phyloP scores from a whole-genome alignment of 306 rosid species.

The Prunus armeniaca region DNA sequence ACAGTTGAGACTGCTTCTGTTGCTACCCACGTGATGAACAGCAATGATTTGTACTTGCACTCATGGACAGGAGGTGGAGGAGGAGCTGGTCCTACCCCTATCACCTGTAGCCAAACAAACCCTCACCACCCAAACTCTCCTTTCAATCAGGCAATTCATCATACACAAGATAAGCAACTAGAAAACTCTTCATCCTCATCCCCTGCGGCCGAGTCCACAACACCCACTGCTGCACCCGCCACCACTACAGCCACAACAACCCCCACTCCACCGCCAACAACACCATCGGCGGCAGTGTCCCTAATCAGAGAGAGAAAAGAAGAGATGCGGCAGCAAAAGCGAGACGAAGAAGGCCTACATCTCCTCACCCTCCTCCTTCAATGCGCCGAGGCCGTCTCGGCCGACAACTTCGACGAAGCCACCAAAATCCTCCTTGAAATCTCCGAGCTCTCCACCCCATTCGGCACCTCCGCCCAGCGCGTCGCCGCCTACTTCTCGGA shows the following conservation, averaged over 20 bases:
- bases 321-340: slow-evolving; percentile 71
- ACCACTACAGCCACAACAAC: neutral
- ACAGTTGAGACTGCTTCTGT: slow-evolving; percentile 3
- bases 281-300: slow-evolving; percentile 8
- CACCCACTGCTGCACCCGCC: neutral
- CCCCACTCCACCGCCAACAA: slow-evolving; percentile 7
- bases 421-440: slow-evolving; percentile 78
- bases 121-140: neutral
- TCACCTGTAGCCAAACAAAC: slow-evolving; percentile 3
- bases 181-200: slow-evolving; percentile 4
- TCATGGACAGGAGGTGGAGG: slow-evolving; percentile 51
- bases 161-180: neutral
- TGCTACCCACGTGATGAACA: slow-evolving; percentile 30
- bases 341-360: slow-evolving; percentile 85
- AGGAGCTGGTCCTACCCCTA: slow-evolving; percentile 14
- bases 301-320: slow-evolving; percentile 60
- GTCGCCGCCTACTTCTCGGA: slow-evolving; percentile 97
- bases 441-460: slow-evolving; percentile 80
- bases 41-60: slow-evolving; percentile 36
- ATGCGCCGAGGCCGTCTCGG: slow-evolving; percentile 93
- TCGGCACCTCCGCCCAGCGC: slow-evolving; percentile 92
- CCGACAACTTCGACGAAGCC: slow-evolving; percentile 81
- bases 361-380: slow-evolving; percentile 84
- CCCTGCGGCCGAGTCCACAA: neutral
- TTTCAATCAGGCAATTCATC: slow-evolving; percentile 21